Evolutionary conservation across 345 rosid genomes (phyloP).

Genomic region (Camelina sativa): DNA sequence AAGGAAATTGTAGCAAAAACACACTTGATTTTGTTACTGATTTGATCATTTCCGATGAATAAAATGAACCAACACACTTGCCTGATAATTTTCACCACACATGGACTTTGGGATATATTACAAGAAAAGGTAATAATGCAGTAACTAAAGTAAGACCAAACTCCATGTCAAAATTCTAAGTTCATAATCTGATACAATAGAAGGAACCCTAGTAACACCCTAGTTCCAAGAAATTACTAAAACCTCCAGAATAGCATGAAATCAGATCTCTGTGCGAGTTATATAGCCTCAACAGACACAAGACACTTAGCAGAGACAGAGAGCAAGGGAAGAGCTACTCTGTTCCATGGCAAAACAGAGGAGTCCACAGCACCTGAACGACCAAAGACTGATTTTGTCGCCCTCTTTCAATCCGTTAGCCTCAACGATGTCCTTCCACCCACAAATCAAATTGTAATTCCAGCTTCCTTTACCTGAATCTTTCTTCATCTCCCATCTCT

Average conservation of each 20-base stretch:
- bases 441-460: not conserved
- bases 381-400: not conserved
- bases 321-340: slow-evolving; percentile 1
- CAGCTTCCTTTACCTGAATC: slow-evolving; percentile 6
- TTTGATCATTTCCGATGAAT: not conserved
- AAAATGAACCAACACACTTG: not conserved
- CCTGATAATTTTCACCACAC: not conserved
- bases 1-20: not conserved
- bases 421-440: not conserved
- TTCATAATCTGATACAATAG: not conserved
- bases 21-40: not conserved
- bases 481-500: slow-evolving; percentile 23
- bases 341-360: slow-evolving; percentile 21
- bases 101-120: not conserved
- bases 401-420: not conserved
- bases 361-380: not conserved
- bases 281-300: not conserved
- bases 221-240: not conserved
- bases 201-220: not conserved
- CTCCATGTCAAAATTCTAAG: not conserved
- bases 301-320: not conserved
- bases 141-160: not conserved
- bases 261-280: no score
- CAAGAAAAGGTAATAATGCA: not conserved
- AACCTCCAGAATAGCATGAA: not conserved